A percentile compares a stretch with the other conserved stretches of the same genome.
phyloP scores from a whole-genome alignment of 2,329 filamentous ascomycete species.

The Mycocentrospora acerina region DNA sequence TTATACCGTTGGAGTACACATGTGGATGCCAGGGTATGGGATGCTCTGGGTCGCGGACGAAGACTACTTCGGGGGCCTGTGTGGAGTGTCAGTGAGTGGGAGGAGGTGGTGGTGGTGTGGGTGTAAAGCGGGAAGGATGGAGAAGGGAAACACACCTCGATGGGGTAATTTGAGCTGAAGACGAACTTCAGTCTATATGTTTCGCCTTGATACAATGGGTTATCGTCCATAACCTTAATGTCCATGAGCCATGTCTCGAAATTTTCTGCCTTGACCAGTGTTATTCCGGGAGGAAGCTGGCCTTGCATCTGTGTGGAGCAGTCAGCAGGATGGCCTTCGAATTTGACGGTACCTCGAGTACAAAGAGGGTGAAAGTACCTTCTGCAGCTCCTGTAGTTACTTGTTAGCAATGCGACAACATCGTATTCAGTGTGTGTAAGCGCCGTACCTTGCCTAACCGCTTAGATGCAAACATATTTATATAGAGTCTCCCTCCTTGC shows the following conservation, averaged over 20 bases:
- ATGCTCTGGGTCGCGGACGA: conserved; percentile 63
- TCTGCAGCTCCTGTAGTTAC: conserved; percentile 16
- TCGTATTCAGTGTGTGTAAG: background rate
- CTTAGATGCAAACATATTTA: conserved; percentile 54
- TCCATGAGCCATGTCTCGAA: conserved; percentile 91
- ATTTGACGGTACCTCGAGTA: conserved; percentile 45
- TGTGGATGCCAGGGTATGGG: conserved; percentile 92
- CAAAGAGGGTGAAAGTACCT: conserved; percentile 14
- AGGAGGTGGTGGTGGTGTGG: background rate
- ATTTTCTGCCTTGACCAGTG: conserved; percentile 76
- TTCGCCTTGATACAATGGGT: conserved; percentile 81
- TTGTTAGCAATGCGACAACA: background rate
- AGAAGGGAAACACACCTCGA: conserved; percentile 53
- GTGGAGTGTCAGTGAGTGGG: background rate
- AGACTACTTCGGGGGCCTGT: conserved; percentile 92
- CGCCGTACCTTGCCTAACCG: conserved; percentile 49
- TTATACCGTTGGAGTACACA: conserved; percentile 98
- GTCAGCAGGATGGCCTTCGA: conserved; percentile 1
- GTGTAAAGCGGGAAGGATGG: background rate
- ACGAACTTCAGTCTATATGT: conserved; percentile 83
- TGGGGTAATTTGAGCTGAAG: conserved; percentile 84
- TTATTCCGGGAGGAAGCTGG: conserved; percentile 67
- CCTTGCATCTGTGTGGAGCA: conserved; percentile 52
- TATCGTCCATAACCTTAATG: conserved; percentile 84
- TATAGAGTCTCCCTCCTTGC: background rate